Percentiles rank a stretch among this genome's conserved stretches.
phyloP scores from a whole-genome alignment of 2,329 filamentous ascomycete genomes.

The Ascosphaera acerosa region DNA sequence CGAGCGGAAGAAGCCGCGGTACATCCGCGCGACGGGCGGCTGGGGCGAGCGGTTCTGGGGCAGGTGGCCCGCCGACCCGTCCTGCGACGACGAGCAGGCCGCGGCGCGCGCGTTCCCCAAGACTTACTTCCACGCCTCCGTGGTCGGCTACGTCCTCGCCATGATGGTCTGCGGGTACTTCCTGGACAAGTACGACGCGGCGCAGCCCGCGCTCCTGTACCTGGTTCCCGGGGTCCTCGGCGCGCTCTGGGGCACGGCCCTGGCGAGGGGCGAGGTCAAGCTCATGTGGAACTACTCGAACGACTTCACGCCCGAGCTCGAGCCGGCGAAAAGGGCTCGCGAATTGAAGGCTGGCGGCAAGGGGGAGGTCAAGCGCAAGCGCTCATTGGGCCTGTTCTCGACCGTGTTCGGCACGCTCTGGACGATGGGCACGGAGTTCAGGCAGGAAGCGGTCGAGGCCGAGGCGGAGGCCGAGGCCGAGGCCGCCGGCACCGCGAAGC shows the following conservation, averaged over 20 bases:
- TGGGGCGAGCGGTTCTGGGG: slow-evolving; percentile 72
- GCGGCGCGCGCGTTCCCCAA: slow-evolving; percentile 39
- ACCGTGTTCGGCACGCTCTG: too few species aligned
- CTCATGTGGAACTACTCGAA: slow-evolving; percentile 66
- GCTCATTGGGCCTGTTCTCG: too few species aligned
- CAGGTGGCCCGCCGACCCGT: slow-evolving; percentile 7
- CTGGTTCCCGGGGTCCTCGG: slow-evolving; percentile 66
- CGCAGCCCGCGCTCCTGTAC: slow-evolving; percentile 77
- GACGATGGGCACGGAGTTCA: too few species aligned
- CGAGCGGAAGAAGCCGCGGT: slow-evolving; percentile 13
- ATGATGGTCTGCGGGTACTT: slow-evolving; percentile 53
- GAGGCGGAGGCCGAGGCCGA: too few species aligned
- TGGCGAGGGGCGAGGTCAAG: slow-evolving; percentile 42
- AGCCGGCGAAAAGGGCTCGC: too few species aligned
- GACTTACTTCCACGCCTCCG: slow-evolving; percentile 56
- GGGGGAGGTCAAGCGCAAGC: too few species aligned
- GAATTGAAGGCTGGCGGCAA: too few species aligned
- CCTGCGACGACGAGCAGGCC: slow-evolving; percentile 13
- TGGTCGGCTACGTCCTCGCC: slow-evolving; percentile 52
- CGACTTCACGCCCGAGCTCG: too few species aligned
- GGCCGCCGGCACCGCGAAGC: too few species aligned
- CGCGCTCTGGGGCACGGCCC: slow-evolving; percentile 48
- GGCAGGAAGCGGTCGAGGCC: too few species aligned
- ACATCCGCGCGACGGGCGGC: slow-evolving; percentile 34
- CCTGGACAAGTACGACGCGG: slow-evolving; percentile 53